Percentiles rank a stretch among this genome's conserved stretches.
Evolutionary conservation across 2,329 filamentous ascomycete genomes (phyloP).

Genomic region (Penicillium sp.): DNA sequence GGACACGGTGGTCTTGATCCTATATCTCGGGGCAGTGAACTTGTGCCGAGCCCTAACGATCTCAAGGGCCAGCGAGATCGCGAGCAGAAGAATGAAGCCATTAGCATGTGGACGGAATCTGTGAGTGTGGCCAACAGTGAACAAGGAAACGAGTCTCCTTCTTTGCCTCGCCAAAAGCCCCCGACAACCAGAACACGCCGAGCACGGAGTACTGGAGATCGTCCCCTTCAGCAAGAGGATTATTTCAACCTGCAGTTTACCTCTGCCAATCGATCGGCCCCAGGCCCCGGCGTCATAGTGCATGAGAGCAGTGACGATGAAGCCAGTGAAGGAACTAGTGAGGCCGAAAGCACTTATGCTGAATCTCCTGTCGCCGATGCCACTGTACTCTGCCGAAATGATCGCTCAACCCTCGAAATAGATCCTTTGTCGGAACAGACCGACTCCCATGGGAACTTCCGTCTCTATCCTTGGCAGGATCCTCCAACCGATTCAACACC

Average conservation of each 20-base stretch:
- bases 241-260: slow-evolving; percentile 31
- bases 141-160: slow-evolving; percentile 28
- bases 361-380: slow-evolving; percentile 27
- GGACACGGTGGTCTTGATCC: slow-evolving; percentile 48
- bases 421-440: slow-evolving; percentile 19
- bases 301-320: slow-evolving; percentile 44
- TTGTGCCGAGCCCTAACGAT: slow-evolving; percentile 50
- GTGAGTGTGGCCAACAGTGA: slow-evolving; percentile 47
- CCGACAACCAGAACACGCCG: slow-evolving; percentile 36
- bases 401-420: slow-evolving; percentile 18
- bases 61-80: slow-evolving; percentile 45
- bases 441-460: slow-evolving; percentile 28
- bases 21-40: slow-evolving; percentile 41
- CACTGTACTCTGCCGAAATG: slow-evolving; percentile 22
- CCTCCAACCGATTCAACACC: slow-evolving; percentile 29
- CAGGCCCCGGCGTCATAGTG: slow-evolving; percentile 50
- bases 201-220: slow-evolving; percentile 45
- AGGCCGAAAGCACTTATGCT: slow-evolving; percentile 26
- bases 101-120: slow-evolving; percentile 51
- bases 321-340: slow-evolving; percentile 41
- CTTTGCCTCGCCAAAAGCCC: slow-evolving; percentile 19
- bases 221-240: slow-evolving; percentile 29
- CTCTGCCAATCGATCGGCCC: slow-evolving; percentile 40
- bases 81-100: slow-evolving; percentile 51
- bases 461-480: slow-evolving; percentile 50